phyloP scores from a whole-genome alignment of 495 filamentous ascomycete genomes.

The Trichocladium antarcticum region DNA sequence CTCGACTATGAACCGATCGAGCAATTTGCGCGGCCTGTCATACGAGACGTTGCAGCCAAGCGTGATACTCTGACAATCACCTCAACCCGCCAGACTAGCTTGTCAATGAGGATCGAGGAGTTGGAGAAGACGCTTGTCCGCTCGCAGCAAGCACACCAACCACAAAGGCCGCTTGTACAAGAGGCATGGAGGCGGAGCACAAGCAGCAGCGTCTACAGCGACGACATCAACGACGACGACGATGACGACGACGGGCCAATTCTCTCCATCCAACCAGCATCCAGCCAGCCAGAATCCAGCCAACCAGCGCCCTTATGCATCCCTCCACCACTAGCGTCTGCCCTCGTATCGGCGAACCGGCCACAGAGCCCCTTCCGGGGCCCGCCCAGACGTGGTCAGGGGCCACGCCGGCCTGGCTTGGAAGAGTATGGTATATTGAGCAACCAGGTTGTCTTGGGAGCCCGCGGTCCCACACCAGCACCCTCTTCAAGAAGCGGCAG shows the following conservation, averaged over 20 bases:
- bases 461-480: conserved; percentile 1
- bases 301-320: conserved; percentile 19
- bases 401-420: conserved; percentile 19
- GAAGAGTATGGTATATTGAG: conserved; percentile 21
- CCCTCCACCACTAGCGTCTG: conserved; percentile 3
- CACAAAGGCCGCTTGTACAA: too few species aligned
- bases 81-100: conserved; percentile 27
- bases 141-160: conserved; percentile 13
- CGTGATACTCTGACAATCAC: conserved; percentile 33
- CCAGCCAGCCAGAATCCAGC: too few species aligned
- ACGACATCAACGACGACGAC: conserved; percentile 7
- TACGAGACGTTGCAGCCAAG: conserved; percentile 32
- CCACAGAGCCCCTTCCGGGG: conserved; percentile 12
- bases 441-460: conserved; percentile 1
- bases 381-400: conserved; percentile 3
- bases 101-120: conserved; percentile 39
- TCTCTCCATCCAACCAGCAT: conserved; percentile 17
- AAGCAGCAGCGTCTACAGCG: conserved; percentile 23
- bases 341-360: neutral
- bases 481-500: conserved; percentile 6
- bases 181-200: conserved; percentile 7
- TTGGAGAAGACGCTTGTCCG: conserved; percentile 23
- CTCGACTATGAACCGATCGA: conserved; percentile 19
- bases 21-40: conserved; percentile 24
- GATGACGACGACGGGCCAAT: conserved; percentile 17